phyloP scores from a whole-genome alignment of 2,329 filamentous ascomycete genomes.

The Ambrosiella xylebori region DNA sequence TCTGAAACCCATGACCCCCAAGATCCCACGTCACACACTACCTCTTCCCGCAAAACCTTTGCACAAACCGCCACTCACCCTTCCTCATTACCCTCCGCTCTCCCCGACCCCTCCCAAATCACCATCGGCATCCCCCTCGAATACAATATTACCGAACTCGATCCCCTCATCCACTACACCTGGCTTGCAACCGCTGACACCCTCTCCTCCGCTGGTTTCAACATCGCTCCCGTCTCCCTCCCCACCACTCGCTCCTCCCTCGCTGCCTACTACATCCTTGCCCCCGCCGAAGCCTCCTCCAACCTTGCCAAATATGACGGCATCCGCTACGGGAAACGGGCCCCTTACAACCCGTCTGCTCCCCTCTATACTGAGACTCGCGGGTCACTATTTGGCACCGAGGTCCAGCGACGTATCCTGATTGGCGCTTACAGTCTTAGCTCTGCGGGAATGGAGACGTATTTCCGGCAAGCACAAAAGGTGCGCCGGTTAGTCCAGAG shows the following conservation, averaged over 20 bases:
- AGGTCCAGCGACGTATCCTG: conserved; percentile 74
- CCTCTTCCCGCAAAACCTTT: conserved; percentile 34
- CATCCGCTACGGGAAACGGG: conserved; percentile 65
- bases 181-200: conserved; percentile 48
- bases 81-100: conserved; percentile 18
- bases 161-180: conserved; percentile 46
- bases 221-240: conserved; percentile 58
- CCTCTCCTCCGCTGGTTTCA: conserved; percentile 49
- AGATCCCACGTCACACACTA: conserved; percentile 58
- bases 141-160: conserved; percentile 76
- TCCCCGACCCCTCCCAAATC: conserved; percentile 19
- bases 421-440: conserved; percentile 82
- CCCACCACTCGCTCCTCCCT: conserved; percentile 73
- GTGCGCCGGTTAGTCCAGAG: conserved; percentile 66
- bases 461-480: conserved; percentile 86
- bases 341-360: conserved; percentile 24
- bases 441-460: conserved; percentile 83
- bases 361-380: conserved; percentile 62
- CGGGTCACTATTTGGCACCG: conserved; percentile 57
- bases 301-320: conserved; percentile 96
- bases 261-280: conserved; percentile 87
- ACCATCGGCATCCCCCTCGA: conserved; percentile 48
- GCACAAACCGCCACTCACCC: conserved; percentile 23
- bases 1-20: conserved; percentile 40
- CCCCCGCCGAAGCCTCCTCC: conserved; percentile 84